Percentiles rank a stretch among this genome's conserved stretches.
phyloP scores from a whole-genome alignment of 129 eudicot genomes.

The Silybum marianum region DNA sequence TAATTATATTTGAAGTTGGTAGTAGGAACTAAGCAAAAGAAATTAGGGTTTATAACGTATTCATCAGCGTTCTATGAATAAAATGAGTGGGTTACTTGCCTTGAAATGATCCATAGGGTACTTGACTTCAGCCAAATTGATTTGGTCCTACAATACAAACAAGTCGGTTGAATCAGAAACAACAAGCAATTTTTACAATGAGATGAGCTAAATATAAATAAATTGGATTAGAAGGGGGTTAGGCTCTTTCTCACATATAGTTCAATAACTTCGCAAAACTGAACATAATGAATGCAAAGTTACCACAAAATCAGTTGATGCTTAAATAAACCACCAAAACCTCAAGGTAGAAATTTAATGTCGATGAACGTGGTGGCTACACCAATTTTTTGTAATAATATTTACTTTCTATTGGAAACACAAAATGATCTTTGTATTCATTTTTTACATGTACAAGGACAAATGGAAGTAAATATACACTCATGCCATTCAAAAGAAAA shows the following conservation, averaged over 20 bases:
- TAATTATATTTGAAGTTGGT: neutral
- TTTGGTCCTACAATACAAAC: constrained; percentile 74
- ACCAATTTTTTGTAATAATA: neutral
- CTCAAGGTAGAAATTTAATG: neutral
- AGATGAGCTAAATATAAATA: neutral
- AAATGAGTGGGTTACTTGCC: constrained; percentile 40
- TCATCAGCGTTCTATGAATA: neutral
- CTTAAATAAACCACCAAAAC: neutral
- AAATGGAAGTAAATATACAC: neutral
- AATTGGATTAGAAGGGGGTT: neutral
- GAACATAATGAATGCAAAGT: neutral
- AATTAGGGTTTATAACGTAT: neutral
- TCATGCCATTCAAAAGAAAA: neutral
- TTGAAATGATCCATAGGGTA: constrained; percentile 86
- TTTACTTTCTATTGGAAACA: neutral
- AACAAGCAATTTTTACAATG: neutral
- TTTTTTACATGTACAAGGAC: neutral
- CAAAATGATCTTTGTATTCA: neutral
- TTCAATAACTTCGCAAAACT: neutral
- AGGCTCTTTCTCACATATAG: neutral
- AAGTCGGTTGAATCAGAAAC: neutral
- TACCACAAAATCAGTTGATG: neutral
- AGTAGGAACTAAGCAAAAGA: constrained; percentile 10
- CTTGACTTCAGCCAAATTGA: constrained; percentile 73
- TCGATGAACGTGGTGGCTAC: neutral